Evolutionary conservation across 352 stramenopile genomes (phyloP).

Genomic region (Thraustotheca clavata): DNA sequence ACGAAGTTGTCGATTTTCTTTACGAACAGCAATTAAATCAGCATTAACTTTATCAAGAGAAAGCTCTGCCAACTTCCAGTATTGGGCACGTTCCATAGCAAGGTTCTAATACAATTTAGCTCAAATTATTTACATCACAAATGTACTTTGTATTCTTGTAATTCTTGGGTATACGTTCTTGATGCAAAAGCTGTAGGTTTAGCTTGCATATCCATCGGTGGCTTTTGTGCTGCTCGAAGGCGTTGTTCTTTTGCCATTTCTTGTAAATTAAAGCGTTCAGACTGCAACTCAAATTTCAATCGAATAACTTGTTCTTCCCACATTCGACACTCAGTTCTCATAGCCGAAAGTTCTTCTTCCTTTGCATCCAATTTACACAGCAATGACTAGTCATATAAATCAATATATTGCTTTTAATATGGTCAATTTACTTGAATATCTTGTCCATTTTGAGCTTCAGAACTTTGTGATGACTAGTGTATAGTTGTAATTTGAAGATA

Average conservation of each 20-base stretch:
- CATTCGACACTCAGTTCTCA: constrained; percentile 7
- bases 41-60: constrained; percentile 14
- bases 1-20: not conserved
- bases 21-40: not conserved
- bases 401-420: not conserved
- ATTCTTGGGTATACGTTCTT: not conserved
- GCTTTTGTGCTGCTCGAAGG: constrained; percentile 2
- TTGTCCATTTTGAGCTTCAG: not conserved
- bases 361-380: constrained; percentile 33
- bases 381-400: constrained; percentile 1
- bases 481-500: not conserved
- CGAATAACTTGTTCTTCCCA: constrained; percentile 31
- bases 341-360: constrained; percentile 29
- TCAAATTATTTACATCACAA: not conserved
- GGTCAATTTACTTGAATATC: constrained; percentile 31
- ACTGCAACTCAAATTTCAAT: constrained; percentile 45
- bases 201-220: not conserved
- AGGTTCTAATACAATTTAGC: not conserved
- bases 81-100: constrained; percentile 12
- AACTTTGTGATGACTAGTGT: not conserved
- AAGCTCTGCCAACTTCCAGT: constrained; percentile 19
- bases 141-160: constrained; percentile 17
- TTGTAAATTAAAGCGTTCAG: constrained; percentile 27
- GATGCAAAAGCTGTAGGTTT: not conserved
- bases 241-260: constrained; percentile 27